These are phyloP conservation scores for Cyathus striatus DNA, from an alignment of 768 basidiomycete species.

Conservation along the genomic window DNA sequence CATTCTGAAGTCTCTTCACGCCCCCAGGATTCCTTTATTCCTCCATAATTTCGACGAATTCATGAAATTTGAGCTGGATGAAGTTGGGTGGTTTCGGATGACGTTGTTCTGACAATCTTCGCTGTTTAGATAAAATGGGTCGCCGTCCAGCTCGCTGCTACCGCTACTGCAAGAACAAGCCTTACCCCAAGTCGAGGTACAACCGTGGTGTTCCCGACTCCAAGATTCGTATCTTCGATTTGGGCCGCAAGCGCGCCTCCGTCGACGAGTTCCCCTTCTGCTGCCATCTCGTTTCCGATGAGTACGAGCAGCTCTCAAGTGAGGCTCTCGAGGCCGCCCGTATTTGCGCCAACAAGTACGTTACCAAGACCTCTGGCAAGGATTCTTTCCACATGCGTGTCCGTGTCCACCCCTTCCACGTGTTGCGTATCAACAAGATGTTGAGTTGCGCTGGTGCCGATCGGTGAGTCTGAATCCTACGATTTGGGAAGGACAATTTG, in stretches of 20 bases:
- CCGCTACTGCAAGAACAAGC: slow-evolving; percentile 99
- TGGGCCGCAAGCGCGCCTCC: slow-evolving; percentile 91
- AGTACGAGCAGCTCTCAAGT: slow-evolving; percentile 94
- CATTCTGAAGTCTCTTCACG: no score
- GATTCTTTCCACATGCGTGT: slow-evolving; percentile 98
- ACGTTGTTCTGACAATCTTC: background rate
- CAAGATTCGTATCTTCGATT: slow-evolving; percentile 97
- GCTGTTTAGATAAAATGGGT: slow-evolving; percentile 64
- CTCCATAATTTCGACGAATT: no score
- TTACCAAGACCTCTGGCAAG: slow-evolving; percentile 96
- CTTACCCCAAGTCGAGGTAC: slow-evolving; percentile 92
- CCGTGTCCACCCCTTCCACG: slow-evolving; percentile 97
- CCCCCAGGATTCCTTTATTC: no score
- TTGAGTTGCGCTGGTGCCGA: slow-evolving; percentile 98
- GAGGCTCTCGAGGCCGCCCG: slow-evolving; percentile 98
- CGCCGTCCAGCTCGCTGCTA: slow-evolving; percentile 97
- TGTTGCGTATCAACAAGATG: slow-evolving; percentile 99
- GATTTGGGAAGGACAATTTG: background rate
- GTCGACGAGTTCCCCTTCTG: slow-evolving; percentile 99
- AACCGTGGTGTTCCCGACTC: slow-evolving; percentile 98
- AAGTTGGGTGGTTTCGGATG: no score
- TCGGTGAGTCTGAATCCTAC: slow-evolving; percentile 50
- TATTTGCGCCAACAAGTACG: slow-evolving; percentile 99
- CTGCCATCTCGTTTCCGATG: slow-evolving; percentile 93
- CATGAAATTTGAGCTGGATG: no score